Base-by-base conservation (phyloP, 345 rosid genomes). In the Euphorbia tirucalli region DNA sequence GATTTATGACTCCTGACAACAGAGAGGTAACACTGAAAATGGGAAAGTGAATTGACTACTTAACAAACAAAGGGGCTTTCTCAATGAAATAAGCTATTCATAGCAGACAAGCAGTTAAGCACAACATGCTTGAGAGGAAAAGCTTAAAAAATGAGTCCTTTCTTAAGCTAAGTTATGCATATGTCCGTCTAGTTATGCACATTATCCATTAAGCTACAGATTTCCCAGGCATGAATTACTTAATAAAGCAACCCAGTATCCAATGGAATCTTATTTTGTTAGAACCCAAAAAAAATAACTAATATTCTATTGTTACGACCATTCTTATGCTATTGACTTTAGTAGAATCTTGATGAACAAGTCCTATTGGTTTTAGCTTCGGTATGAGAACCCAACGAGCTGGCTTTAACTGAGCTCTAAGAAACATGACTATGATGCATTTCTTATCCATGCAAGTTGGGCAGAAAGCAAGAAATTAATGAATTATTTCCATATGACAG, bases 1-100 rank as follows among this genome's bases (percentile, higher is more conserved):
- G 63, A 68, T 55, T 25, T 27, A 30, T 48, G 61, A 4, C 31
- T 21, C 59, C 67, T 31, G 49, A 72, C 68, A 80, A 56, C 28
- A 80, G 10, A 31, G 14, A 75, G 30, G 61, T 0, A 11, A 46
- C 24, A 54, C 39, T 3, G 22, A 4, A 52, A n/a, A 52, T 52
- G 11, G 24, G 63, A 32, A 16, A 61, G 35, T 31, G 13, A 61
- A 18, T 30, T 30, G 39, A 61, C 21, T 16, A n/a, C 11, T 27
- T 0, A 30, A 61, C 11, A 25, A 57, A 57, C 10, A 25, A 13
- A 57, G 25, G 35, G 32, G 18, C 61, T 30, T 13, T 7, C 7
- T 57, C 18, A 27, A 28, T 57, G 35, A 57, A 57, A 25, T 4
- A 57, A 57, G 13, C n/a, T 31, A 59, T 28, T 30, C 63, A 59